Base-by-base conservation (phyloP, 257 asterid species). In the Agastache rugosa region DNA sequence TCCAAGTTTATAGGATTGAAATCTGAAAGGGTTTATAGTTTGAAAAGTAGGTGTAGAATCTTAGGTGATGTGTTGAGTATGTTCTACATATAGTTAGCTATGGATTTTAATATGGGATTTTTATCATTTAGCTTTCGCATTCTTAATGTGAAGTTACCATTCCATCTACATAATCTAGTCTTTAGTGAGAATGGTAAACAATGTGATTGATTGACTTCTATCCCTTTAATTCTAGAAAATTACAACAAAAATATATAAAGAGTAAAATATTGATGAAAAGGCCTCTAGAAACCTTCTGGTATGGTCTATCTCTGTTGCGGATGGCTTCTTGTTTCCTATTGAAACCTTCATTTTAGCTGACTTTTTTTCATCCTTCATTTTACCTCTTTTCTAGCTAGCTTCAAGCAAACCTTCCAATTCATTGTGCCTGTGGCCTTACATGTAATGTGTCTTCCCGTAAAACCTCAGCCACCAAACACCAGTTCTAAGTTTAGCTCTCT, bases 11-110 rank as follows among this genome's bases (percentile, higher is more conserved):
- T 73, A 50, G 17, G 17, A 42, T 45, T 45, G 50, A 19, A 44
- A 29, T 14, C 37, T 25, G 44, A 19, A 54, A 48, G 53, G 29
- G 29, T 73, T 29, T 35, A 8, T 60, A 35, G 77, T 48, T 73
- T 61, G 64, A 25, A 15, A 29, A 1, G 17, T 17, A 16, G 50
- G 11, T 63, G 27, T 9, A 22, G 29, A 12, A 37, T 47, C 54
- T 9, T 63, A 65, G 69, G 14, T 39, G 67, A 16, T 55, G 41
- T 51, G 23, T 45, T 58, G 63, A 54, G 45, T 75, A 66, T 54
- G 11, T 66, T 67, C 20, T 65, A 27, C 51, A 20, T 53, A 60
- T 42, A 75, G 11, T 58, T 45, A 45, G 35, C 25, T 75, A n/a
- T 35, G 67, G 53, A 6, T 7, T 60, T 15, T 58, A 64, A 22